phyloP scores from a whole-genome alignment of 2,329 filamentous ascomycete species.

The Pezicula neosporulosa region DNA sequence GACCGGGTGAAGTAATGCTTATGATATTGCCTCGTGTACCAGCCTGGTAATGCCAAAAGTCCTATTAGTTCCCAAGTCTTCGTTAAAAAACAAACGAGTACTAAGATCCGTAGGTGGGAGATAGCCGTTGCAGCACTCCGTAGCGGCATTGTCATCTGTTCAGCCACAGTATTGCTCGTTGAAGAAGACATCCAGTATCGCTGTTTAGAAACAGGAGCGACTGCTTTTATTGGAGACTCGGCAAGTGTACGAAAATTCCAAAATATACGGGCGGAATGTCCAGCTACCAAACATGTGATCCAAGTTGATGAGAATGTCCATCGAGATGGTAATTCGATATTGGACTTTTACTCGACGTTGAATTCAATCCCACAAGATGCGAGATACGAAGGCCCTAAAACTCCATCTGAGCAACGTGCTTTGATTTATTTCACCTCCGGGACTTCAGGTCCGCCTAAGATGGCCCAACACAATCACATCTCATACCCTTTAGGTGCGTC shows the following conservation, averaged over 20 bases:
- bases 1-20: no score
- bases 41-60: no score
- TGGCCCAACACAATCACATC: conserved; percentile 37
- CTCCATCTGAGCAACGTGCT: conserved; percentile 26
- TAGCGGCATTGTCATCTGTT: conserved; percentile 33
- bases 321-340: no score
- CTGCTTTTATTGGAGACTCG: no score
- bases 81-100: no score
- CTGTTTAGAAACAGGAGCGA: conserved; percentile 4
- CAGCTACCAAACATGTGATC: no score
- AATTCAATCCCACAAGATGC: conserved; percentile 21
- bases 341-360: conserved; percentile 7
- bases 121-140: conserved; percentile 33
- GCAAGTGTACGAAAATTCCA: no score
- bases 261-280: no score
- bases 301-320: no score
- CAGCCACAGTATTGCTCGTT: conserved; percentile 33
- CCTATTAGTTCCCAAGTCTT: no score
- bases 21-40: no score
- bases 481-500: conserved; percentile 33
- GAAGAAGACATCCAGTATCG: conserved; percentile 37
- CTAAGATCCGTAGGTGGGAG: conserved; percentile 29
- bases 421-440: conserved; percentile 37
- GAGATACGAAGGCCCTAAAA: conserved; percentile 17
- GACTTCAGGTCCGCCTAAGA: conserved; percentile 36